These are phyloP conservation scores for Sphaerulina vaccinii DNA, from an alignment of 2,329 filamentous ascomycete genomes.

Conservation along the genomic window DNA sequence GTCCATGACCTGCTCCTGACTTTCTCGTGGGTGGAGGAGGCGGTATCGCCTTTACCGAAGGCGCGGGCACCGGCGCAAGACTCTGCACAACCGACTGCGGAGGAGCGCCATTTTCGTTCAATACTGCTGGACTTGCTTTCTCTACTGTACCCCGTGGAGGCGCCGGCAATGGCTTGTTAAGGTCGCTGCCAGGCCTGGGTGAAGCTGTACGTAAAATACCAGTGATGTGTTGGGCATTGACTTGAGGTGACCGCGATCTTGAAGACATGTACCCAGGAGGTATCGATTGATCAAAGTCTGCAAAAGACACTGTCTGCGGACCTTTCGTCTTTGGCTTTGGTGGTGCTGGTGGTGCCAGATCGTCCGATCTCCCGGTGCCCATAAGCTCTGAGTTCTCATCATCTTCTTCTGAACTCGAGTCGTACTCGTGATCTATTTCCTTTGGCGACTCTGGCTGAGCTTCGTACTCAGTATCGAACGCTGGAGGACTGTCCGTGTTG, in stretches of 20 bases:
- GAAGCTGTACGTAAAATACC: slow-evolving; percentile 32
- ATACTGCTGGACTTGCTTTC: not conserved
- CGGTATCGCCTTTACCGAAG: slow-evolving; percentile 44
- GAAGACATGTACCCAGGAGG: slow-evolving; percentile 26
- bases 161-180: slow-evolving; percentile 60
- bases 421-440: slow-evolving; percentile 52
- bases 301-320: slow-evolving; percentile 39
- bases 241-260: slow-evolving; percentile 21
- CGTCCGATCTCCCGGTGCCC: slow-evolving; percentile 44
- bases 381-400: slow-evolving; percentile 41
- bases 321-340: slow-evolving; percentile 71
- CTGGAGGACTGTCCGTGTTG: slow-evolving; percentile 54
- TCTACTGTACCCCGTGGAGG: slow-evolving; percentile 21
- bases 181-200: slow-evolving; percentile 47
- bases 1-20: slow-evolving; percentile 13
- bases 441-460: slow-evolving; percentile 51
- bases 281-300: slow-evolving; percentile 36
- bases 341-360: slow-evolving; percentile 62
- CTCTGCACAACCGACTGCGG: slow-evolving; percentile 2
- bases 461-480: slow-evolving; percentile 51
- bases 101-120: slow-evolving; percentile 12
- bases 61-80: slow-evolving; percentile 39
- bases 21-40: slow-evolving; percentile 51
- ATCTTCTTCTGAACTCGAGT: slow-evolving; percentile 35
- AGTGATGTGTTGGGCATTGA: slow-evolving; percentile 21